phyloP scores from a whole-genome alignment of 2,329 filamentous ascomycete species.

The Alternaria gaisen region DNA sequence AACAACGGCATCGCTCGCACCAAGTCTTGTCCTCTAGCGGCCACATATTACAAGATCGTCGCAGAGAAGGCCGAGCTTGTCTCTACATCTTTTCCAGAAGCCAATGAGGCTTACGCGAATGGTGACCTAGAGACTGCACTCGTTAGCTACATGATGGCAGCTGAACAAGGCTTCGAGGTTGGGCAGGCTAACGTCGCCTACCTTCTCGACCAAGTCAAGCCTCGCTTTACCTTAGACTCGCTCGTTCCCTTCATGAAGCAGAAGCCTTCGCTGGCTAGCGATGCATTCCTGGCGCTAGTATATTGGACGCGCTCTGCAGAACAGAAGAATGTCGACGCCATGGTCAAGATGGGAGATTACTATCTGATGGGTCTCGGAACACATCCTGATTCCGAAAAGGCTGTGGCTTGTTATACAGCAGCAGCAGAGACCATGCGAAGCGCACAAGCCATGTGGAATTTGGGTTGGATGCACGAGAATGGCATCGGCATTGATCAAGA shows the following conservation, averaged over 20 bases:
- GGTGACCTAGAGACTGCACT: conserved; percentile 83
- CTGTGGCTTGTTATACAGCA: conserved; percentile 89
- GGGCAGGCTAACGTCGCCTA: conserved; percentile 91
- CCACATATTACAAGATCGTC: conserved; percentile 87
- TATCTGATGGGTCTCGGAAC: conserved; percentile 86
- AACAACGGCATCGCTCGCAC: conserved; percentile 83
- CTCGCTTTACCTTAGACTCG: conserved; percentile 62
- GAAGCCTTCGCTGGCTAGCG: conserved; percentile 60
- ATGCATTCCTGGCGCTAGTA: conserved; percentile 76
- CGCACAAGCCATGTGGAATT: conserved; percentile 94
- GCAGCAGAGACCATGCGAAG: conserved; percentile 91
- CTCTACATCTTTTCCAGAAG: conserved; percentile 82
- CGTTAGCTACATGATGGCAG: conserved; percentile 83
- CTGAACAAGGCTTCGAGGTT: conserved; percentile 89
- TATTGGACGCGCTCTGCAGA: conserved; percentile 96
- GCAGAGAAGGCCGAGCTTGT: conserved; percentile 88
- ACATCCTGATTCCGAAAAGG: conserved; percentile 76
- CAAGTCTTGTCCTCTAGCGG: conserved; percentile 77
- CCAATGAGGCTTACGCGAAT: conserved; percentile 80
- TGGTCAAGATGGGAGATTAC: conserved; percentile 99
- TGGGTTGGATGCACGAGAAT: conserved; percentile 99
- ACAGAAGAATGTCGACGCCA: conserved; percentile 89
- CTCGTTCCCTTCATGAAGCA: conserved; percentile 58
- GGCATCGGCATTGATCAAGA: conserved; percentile 92
- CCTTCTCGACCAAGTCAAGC: conserved; percentile 73